Percentiles rank a stretch among this genome's conserved stretches.
Evolutionary conservation across 371 early-diverging fungal genomes (phyloP).

Genomic region (Mortierella sp.): DNA sequence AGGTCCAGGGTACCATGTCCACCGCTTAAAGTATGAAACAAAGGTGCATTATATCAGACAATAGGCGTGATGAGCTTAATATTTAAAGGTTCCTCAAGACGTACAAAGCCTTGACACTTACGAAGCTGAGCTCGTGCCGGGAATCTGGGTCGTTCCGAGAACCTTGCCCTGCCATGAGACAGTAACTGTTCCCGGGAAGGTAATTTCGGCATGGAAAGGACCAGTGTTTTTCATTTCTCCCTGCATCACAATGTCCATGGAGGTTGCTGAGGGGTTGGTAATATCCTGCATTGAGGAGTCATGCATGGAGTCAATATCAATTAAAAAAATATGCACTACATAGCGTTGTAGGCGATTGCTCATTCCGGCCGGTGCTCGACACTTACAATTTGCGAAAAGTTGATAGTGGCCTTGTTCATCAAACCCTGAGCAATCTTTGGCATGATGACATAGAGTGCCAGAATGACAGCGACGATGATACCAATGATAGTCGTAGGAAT

Average conservation of each 20-base stretch:
- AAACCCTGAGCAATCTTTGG: slow-evolving; percentile 69
- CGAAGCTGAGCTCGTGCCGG: slow-evolving; percentile 49
- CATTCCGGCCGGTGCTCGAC: no score
- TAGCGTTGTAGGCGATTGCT: no score
- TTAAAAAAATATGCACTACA: no score
- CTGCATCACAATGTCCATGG: slow-evolving; percentile 60
- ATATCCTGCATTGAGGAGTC: slow-evolving; percentile 12
- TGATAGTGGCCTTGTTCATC: slow-evolving; percentile 52
- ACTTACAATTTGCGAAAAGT: slow-evolving; percentile 45
- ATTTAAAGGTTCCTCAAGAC: no score
- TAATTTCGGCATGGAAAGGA: slow-evolving; percentile 65
- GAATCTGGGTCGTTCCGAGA: slow-evolving; percentile 64
- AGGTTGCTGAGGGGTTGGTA: slow-evolving; percentile 23
- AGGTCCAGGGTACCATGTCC: slow-evolving; percentile 62
- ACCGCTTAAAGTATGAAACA: slow-evolving; percentile 54
- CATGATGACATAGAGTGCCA: slow-evolving; percentile 68
- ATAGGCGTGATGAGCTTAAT: background rate
- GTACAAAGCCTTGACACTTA: slow-evolving; percentile 16
- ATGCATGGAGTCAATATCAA: no score
- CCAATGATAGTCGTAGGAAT: slow-evolving; percentile 60
- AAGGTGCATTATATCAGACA: no score
- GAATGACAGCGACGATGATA: slow-evolving; percentile 61
- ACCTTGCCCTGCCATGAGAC: slow-evolving; percentile 65
- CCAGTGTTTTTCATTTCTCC: slow-evolving; percentile 70
- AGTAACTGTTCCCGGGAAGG: slow-evolving; percentile 62